Percentiles rank a stretch among this genome's conserved stretches.
phyloP scores from a whole-genome alignment of 2,329 filamentous ascomycete genomes.

The Colletotrichum siamense region DNA sequence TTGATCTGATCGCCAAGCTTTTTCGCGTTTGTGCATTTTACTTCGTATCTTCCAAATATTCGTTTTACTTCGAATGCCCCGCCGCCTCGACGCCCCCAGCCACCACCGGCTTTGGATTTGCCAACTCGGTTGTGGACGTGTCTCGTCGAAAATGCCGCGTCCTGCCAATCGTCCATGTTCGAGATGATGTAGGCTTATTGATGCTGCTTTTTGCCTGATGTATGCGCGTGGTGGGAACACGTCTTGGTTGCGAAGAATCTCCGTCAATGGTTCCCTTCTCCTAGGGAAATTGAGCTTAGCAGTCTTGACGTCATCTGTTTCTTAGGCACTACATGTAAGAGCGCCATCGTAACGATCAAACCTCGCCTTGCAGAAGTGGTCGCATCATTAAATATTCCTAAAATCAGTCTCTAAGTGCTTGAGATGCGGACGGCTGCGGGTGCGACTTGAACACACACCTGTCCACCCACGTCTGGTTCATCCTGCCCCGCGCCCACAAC shows the following conservation, averaged over 20 bases:
- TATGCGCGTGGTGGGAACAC: not conserved
- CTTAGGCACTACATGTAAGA: not conserved
- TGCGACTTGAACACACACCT: accelerated
- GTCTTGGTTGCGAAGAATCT: not conserved
- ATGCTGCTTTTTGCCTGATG: not conserved
- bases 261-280: not conserved
- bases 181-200: not conserved
- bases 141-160: not conserved
- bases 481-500: not conserved
- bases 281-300: not conserved
- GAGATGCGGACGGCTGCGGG: accelerated
- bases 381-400: accelerated
- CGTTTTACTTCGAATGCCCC: conserved; percentile 7
- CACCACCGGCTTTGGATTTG: not conserved
- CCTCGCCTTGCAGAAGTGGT: not conserved
- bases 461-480: not conserved
- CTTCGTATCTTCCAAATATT: not conserved
- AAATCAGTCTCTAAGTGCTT: accelerated
- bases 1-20: not conserved
- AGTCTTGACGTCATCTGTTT: conserved; percentile 8
- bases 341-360: not conserved
- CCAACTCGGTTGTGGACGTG: conserved; percentile 7
- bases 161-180: conserved; percentile 15
- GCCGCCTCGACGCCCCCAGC: not conserved
- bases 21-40: not conserved